Percentiles rank a stretch among this genome's conserved stretches.
phyloP scores from a whole-genome alignment of 2,329 filamentous ascomycete species.

The Hypoxylon sp. region DNA sequence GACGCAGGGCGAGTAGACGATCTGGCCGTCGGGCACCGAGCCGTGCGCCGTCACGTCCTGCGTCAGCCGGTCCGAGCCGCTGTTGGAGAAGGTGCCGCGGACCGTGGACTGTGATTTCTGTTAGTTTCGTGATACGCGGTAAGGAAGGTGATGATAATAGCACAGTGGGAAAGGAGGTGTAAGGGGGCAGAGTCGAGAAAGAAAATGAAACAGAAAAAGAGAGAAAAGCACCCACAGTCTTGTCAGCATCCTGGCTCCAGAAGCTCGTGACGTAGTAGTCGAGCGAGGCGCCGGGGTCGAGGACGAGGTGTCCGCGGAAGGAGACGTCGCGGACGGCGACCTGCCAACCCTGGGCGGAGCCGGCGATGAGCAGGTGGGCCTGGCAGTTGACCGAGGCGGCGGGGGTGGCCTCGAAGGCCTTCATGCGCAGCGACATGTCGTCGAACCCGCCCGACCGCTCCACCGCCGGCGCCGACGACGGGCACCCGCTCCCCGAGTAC shows the following conservation, averaged over 20 bases:
- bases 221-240: conserved; percentile 41
- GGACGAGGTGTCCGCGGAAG: conserved; percentile 45
- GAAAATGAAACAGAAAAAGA: not conserved
- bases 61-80: conserved; percentile 38
- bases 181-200: not conserved
- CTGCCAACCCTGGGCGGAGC: conserved; percentile 50
- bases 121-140: not conserved
- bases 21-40: conserved; percentile 36
- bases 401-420: conserved; percentile 40
- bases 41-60: conserved; percentile 44
- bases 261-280: conserved; percentile 49
- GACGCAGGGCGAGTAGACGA: conserved; percentile 50
- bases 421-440: conserved; percentile 44
- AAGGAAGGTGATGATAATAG: not conserved
- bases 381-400: conserved; percentile 49
- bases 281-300: conserved; percentile 46
- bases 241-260: conserved; percentile 48
- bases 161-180: not conserved
- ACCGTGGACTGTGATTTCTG: conserved; percentile 42
- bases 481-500: conserved; percentile 51
- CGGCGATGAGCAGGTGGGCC: conserved; percentile 46
- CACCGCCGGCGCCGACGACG: conserved; percentile 45
- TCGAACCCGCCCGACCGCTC: conserved; percentile 45
- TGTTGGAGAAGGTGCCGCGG: conserved; percentile 41
- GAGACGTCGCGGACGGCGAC: conserved; percentile 47